These are phyloP conservation scores for Cryptosporidium xiaoi DNA, from an alignment of 169 alveolate species.

Conservation along the genomic window DNA sequence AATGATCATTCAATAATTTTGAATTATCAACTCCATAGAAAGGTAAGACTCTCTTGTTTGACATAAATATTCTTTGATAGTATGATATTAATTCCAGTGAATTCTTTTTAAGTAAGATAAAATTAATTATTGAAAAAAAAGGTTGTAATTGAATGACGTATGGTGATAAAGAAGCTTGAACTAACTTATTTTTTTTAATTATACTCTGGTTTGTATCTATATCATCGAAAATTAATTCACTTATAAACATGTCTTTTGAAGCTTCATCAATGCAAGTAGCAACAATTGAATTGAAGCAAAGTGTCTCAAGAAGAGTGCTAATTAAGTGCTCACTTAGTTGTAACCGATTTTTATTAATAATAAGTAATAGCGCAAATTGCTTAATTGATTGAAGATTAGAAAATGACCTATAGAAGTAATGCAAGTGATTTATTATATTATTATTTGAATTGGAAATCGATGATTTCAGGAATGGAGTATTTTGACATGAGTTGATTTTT, in stretches of 20 bases:
- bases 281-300: background rate
- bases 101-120: background rate
- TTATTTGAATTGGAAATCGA: slow-evolving; percentile 25
- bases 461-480: background rate
- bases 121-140: slow-evolving; percentile 29
- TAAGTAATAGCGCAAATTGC: slow-evolving; percentile 23
- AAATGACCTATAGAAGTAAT: slow-evolving; percentile 43
- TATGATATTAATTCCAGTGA: background rate
- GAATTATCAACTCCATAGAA: slow-evolving; percentile 14
- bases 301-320: background rate
- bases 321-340: background rate
- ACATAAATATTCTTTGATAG: slow-evolving; percentile 29
- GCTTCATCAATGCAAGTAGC: background rate
- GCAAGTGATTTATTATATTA: background rate
- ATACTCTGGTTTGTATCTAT: slow-evolving; percentile 5
- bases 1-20: slow-evolving; percentile 44
- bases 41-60: slow-evolving; percentile 6
- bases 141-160: slow-evolving; percentile 4
- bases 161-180: slow-evolving; percentile 9
- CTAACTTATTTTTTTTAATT: slow-evolving; percentile 33
- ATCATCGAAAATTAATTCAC: slow-evolving; percentile 47
- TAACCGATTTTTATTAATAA: background rate
- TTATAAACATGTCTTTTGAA: background rate
- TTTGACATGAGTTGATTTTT: background rate
- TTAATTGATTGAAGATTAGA: slow-evolving; percentile 35